Evolutionary conservation across 768 basidiomycete species (phyloP).

Genomic region (Russula emetica): DNA sequence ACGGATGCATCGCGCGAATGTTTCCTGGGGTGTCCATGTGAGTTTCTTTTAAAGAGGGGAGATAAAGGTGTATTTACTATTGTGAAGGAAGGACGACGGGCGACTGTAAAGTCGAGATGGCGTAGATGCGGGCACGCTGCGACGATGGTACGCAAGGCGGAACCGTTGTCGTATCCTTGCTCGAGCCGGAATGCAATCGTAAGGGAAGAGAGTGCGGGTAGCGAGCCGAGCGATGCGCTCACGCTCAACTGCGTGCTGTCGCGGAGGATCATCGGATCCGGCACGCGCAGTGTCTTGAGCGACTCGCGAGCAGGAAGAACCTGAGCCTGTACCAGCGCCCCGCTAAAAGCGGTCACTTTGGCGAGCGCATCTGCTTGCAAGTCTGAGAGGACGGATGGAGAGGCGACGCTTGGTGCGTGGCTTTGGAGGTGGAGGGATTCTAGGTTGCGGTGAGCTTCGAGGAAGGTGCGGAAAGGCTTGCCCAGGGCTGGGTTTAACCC

Average conservation of each 20-base stretch:
- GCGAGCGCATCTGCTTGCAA: slow-evolving; percentile 28
- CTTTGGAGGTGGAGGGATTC: slow-evolving; percentile 48
- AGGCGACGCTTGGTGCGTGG: slow-evolving; percentile 24
- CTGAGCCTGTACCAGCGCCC: slow-evolving; percentile 64
- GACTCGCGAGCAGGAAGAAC: slow-evolving; percentile 42
- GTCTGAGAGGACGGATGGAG: slow-evolving; percentile 26
- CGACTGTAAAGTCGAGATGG: slow-evolving; percentile 62
- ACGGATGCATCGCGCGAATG: slow-evolving; percentile 59
- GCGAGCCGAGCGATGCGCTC: slow-evolving; percentile 52
- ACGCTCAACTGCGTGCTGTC: slow-evolving; percentile 63
- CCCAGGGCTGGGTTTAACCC: slow-evolving; percentile 37
- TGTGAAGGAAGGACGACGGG: slow-evolving; percentile 67
- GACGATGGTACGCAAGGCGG: slow-evolving; percentile 61
- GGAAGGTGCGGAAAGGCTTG: slow-evolving; percentile 60
- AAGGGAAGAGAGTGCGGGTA: slow-evolving; percentile 53
- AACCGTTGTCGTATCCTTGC: slow-evolving; percentile 65
- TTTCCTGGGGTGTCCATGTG: slow-evolving; percentile 40
- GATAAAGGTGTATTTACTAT: slow-evolving; percentile 44
- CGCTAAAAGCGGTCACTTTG: slow-evolving; percentile 51
- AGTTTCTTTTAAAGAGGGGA: neutral
- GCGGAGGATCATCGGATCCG: slow-evolving; percentile 62
- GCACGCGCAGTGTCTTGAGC: slow-evolving; percentile 57
- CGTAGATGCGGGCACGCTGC: slow-evolving; percentile 60
- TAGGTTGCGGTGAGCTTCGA: slow-evolving; percentile 59
- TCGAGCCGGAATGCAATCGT: slow-evolving; percentile 66